phyloP scores from a whole-genome alignment of 2,329 filamentous ascomycete species.

The Trichoderma sp. region DNA sequence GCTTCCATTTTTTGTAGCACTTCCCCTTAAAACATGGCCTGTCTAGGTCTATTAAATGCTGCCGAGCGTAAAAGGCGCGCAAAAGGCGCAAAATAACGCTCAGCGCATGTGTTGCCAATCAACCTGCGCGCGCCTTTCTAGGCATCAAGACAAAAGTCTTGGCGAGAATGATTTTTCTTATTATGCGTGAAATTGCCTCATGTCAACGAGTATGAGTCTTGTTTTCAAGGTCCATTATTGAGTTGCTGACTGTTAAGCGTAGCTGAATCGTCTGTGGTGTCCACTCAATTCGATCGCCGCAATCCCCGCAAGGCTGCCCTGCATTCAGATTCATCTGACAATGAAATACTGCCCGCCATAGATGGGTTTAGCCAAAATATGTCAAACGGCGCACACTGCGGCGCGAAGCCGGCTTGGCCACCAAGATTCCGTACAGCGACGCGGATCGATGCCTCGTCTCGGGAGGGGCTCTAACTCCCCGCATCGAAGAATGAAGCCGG shows the following conservation, averaged over 20 bases:
- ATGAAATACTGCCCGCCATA: neutral
- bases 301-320: neutral
- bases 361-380: neutral
- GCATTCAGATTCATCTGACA: neutral
- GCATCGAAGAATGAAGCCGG: neutral
- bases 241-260: neutral
- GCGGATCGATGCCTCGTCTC: neutral
- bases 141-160: neutral
- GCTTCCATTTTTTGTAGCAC: neutral
- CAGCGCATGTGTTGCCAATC: neutral
- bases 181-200: neutral
- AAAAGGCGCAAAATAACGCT: neutral
- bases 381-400: neutral
- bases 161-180: neutral
- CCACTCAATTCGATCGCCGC: neutral
- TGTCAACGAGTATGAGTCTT: neutral
- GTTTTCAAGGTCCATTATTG: neutral
- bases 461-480: conserved; percentile 18
- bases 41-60: neutral
- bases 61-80: neutral
- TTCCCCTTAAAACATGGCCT: neutral
- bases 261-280: neutral
- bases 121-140: neutral
- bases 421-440: neutral
- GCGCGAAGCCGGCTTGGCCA: neutral